These are phyloP conservation scores for Medicago arabica DNA, from an alignment of 306 rosid species.

Conservation along the genomic window DNA sequence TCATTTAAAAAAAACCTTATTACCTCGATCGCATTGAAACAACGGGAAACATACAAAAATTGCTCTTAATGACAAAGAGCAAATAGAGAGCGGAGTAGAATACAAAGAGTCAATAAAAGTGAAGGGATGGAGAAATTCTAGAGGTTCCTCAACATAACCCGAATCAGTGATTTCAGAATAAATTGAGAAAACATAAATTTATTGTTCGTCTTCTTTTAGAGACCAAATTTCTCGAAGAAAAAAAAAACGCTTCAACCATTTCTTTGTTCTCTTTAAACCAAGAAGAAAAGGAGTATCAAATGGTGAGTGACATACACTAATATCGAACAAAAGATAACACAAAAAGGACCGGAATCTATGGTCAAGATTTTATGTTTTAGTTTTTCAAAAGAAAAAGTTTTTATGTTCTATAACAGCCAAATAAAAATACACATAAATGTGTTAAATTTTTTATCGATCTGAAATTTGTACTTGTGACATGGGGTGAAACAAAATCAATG, in stretches of 20 bases:
- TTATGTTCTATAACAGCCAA: constrained; percentile 19
- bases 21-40: constrained; percentile 94
- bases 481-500: constrained; percentile 20
- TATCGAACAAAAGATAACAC: constrained; percentile 25
- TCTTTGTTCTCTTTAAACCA: neutral
- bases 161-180: constrained; percentile 56
- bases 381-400: no score
- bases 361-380: constrained; percentile 42
- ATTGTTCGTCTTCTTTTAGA: constrained; percentile 34
- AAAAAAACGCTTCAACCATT: neutral
- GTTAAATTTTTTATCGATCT: constrained; percentile 43
- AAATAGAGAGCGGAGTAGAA: constrained; percentile 37
- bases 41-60: constrained; percentile 44
- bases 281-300: neutral
- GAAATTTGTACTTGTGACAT: constrained; percentile 30
- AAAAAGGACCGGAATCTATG: no score
- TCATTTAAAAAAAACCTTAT: neutral
- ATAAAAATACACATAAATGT: neutral
- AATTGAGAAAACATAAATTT: constrained; percentile 90
- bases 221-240: no score
- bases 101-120: neutral
- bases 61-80: constrained; percentile 47
- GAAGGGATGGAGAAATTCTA: constrained; percentile 43
- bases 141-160: constrained; percentile 68
- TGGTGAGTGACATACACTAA: neutral